Evolutionary conservation across 441 rosid species (phyloP), one percentile per base, ranked within the genome.

Genomic region (Adansonia madagascariensis): DNA sequence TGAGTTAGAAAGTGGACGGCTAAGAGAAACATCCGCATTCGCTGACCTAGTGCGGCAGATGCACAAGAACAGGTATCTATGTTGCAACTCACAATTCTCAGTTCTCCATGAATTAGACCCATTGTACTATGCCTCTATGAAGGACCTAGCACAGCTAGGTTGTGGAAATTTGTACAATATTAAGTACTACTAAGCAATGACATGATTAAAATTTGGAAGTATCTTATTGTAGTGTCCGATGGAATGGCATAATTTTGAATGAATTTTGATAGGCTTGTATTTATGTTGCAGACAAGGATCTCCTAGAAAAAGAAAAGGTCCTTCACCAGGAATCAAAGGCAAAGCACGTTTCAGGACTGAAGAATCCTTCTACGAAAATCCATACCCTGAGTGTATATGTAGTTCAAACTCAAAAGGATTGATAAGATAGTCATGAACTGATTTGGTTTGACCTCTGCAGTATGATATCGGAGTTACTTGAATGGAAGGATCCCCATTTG

Each of bases 281-380:
- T 22, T 63, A 77, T 70, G 72, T 73, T 79, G 56, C 82, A 95
- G 99, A 87, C 94, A 90, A 90, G 97, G 98, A 78, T 89, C 92
- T 67, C 95, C 95, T 0, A 90, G 95, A 80, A 90, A 83, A 85
- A 85, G 97, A 80, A 89, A 80, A 56, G 93, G 94, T 47, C 87
- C 95, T 10, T 57, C 79, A 41, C 90, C 86, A 0, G 97, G 97
- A 79, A 82, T 89, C 60, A 92, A 87, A 83, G 97, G 98, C 4
- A 88, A 94, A 60, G 93, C 91, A 14, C 87, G 98, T 31, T 84
- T 89, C 76, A 79, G 91, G 81, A 89, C 93, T 1, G 97, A 92
- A 86, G 97, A 95, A 87, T 89, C 96, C 2, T 95, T 95, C 70
- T 92, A 92, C 15, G 94, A 92, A 84, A 92, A 93, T 78, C 96